A percentile compares a stretch with the other conserved stretches of the same genome.
phyloP scores from a whole-genome alignment of 768 basidiomycete species.

The Pleurotus tuber-regium region DNA sequence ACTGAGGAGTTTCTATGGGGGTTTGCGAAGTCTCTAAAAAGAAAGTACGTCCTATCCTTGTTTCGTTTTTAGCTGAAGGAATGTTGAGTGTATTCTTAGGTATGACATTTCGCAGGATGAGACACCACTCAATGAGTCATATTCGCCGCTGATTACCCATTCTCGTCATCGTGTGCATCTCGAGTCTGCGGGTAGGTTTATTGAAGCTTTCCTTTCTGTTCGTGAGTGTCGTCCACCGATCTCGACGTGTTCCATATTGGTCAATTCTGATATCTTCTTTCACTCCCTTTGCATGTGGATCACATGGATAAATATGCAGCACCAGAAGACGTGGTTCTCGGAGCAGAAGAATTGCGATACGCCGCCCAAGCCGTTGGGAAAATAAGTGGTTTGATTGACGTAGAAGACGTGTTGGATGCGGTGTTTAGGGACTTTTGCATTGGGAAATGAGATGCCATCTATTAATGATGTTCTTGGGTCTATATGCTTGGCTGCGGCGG shows the following conservation, averaged over 20 bases:
- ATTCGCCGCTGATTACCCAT: slow-evolving; percentile 70
- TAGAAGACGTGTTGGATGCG: slow-evolving; percentile 80
- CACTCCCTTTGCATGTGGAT: neutral
- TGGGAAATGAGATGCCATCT: slow-evolving; percentile 82
- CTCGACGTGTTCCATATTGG: neutral
- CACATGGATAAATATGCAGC: slow-evolving; percentile 36
- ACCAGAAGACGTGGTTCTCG: slow-evolving; percentile 71
- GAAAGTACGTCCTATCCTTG: slow-evolving; percentile 46
- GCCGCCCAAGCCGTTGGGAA: slow-evolving; percentile 82
- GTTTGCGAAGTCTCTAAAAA: slow-evolving; percentile 49
- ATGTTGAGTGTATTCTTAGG: neutral
- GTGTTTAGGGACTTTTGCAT: slow-evolving; percentile 90
- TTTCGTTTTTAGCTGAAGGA: neutral
- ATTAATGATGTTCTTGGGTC: too few relatives aligned
- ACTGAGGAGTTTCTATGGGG: slow-evolving; percentile 57
- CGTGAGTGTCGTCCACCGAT: slow-evolving; percentile 26
- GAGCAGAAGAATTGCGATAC: slow-evolving; percentile 86
- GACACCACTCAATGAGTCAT: neutral
- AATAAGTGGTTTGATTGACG: slow-evolving; percentile 77
- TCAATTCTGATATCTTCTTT: neutral
- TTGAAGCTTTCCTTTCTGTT: slow-evolving; percentile 58
- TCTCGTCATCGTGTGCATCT: slow-evolving; percentile 79
- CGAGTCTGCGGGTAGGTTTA: slow-evolving; percentile 56
- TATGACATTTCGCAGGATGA: slow-evolving; percentile 3
- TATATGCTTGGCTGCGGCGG: too few relatives aligned